These are phyloP conservation scores for Termitomyces sp. DNA, from an alignment of 768 basidiomycete species.

Conservation along the genomic window DNA sequence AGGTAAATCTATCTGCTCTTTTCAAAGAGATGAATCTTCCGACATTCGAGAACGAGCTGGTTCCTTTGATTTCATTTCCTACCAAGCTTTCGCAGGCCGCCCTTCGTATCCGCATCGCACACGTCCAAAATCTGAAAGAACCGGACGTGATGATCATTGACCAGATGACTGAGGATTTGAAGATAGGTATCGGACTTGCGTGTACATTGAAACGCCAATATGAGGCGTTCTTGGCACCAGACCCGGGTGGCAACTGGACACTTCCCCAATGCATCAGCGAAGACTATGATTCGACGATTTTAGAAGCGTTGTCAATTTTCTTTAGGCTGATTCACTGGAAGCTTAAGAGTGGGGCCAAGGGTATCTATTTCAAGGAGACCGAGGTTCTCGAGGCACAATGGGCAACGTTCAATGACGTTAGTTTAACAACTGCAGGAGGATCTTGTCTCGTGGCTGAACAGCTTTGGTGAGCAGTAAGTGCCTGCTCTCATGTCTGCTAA, in stretches of 20 bases:
- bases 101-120: constrained; percentile 85
- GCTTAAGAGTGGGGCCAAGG: constrained; percentile 87
- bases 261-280: constrained; percentile 85
- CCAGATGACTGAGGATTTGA: constrained; percentile 91
- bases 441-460: constrained; percentile 93
- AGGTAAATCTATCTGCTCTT: constrained; percentile 71
- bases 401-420: constrained; percentile 92
- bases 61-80: constrained; percentile 93
- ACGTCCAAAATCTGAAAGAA: constrained; percentile 83
- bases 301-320: constrained; percentile 85
- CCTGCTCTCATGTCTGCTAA: constrained; percentile 1
- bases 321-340: constrained; percentile 96
- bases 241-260: constrained; percentile 85
- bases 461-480: constrained; percentile 65
- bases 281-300: constrained; percentile 87
- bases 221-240: constrained; percentile 85
- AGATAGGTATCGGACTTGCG: constrained; percentile 86
- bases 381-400: constrained; percentile 97
- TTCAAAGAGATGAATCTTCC: constrained; percentile 92
- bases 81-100: constrained; percentile 92
- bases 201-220: constrained; percentile 96
- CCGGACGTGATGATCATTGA: constrained; percentile 90
- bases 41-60: constrained; percentile 83
- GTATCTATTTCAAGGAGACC: constrained; percentile 96
- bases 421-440: constrained; percentile 82